A percentile compares a stretch with the other conserved stretches of the same genome.
Conservation (phyloP, 1,284 basidiomycete genomes). For the Pseudozyma sp. region DNA sequence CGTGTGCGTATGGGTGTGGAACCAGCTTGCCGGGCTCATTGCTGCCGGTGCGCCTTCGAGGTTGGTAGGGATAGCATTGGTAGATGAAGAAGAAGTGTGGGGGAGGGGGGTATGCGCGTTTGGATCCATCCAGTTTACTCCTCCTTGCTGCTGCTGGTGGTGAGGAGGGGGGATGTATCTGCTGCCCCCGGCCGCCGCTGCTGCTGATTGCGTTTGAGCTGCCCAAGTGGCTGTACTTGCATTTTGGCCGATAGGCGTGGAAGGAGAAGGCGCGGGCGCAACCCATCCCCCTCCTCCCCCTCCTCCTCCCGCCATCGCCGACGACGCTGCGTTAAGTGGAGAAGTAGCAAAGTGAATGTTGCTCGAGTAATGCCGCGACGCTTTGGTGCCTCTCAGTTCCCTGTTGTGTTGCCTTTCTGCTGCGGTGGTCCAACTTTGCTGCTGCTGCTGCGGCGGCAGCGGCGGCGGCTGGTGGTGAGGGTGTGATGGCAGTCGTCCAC, state of each 20-base stretch:
- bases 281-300: not conserved
- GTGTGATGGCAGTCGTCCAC: no score
- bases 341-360: constrained; percentile 24
- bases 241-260: not conserved
- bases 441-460: no score
- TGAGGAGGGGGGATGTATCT: constrained; percentile 9
- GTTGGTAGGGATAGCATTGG: no score
- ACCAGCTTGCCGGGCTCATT: constrained; percentile 18
- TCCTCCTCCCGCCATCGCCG: not conserved
- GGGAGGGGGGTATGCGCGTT: no score
- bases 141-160: constrained; percentile 1
- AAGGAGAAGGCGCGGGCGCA: not conserved
- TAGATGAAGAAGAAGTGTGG: no score
- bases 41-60: no score
- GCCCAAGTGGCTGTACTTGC: not conserved
- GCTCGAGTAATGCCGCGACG: constrained; percentile 21
- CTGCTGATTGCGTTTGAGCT: not conserved
- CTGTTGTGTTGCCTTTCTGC: no score
- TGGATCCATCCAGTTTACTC: no score
- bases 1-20: not conserved
- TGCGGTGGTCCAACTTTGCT: no score
- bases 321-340: constrained; percentile 1
- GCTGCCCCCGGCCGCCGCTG: no score
- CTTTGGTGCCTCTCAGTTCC: constrained; percentile 19
- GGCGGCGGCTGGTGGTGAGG: no score